Evolutionary conservation across 176 grass and related monocot species (phyloP).

Genomic region (Oryza longistaminata): DNA sequence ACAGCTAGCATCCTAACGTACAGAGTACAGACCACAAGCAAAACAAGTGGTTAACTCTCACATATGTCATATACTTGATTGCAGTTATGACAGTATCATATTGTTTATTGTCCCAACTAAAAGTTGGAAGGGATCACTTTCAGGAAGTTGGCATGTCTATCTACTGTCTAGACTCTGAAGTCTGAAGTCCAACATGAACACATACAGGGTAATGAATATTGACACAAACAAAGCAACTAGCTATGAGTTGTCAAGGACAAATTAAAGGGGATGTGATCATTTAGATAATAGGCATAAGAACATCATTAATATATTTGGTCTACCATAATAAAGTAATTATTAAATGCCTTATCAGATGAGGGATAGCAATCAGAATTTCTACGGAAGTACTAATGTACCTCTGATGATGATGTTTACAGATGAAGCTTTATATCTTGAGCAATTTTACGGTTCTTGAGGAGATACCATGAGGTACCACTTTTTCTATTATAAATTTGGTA

Average conservation of each 20-base stretch:
- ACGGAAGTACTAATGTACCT: background rate
- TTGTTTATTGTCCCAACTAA: background rate
- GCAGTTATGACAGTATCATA: background rate
- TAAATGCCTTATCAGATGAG: background rate
- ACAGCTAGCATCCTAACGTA: background rate
- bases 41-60: background rate
- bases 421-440: background rate
- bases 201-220: background rate
- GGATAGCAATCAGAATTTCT: background rate
- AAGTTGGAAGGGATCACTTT: constrained; percentile 14
- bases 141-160: background rate
- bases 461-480: too few species aligned
- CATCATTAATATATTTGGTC: background rate
- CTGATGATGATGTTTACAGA: background rate
- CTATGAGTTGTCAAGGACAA: constrained; percentile 13
- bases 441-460: too few species aligned
- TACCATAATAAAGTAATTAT: background rate
- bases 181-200: background rate
- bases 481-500: too few species aligned
- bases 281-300: background rate
- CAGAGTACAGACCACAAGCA: background rate
- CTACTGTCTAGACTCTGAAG: background rate
- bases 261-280: background rate
- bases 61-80: background rate
- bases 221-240: constrained; percentile 9